phyloP scores from a whole-genome alignment of 441 rosid species.

The Pelargonium hybrid region DNA sequence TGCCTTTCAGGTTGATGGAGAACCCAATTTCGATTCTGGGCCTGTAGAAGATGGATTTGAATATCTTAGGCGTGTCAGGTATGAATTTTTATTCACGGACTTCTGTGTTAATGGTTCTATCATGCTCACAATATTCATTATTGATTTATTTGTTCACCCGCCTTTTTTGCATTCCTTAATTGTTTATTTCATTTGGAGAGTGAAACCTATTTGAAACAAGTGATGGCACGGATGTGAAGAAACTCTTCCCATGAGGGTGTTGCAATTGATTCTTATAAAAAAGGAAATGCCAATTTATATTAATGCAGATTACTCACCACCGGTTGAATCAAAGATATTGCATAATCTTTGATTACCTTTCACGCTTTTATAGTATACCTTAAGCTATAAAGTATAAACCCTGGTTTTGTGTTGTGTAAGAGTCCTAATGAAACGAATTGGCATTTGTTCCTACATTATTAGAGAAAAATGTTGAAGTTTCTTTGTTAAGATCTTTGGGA shows the following conservation, averaged over 20 bases:
- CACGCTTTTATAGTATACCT: background rate
- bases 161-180: background rate
- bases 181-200: background rate
- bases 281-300: background rate
- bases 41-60: slow-evolving; percentile 89
- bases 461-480: background rate
- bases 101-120: background rate
- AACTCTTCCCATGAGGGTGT: background rate
- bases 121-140: slow-evolving; percentile 1
- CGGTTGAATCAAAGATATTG: no score
- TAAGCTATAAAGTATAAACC: background rate
- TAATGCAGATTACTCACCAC: background rate
- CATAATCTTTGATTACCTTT: no score
- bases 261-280: background rate
- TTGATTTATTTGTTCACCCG: background rate
- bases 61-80: slow-evolving; percentile 84
- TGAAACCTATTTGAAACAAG: background rate
- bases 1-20: slow-evolving; percentile 69
- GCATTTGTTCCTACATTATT: background rate
- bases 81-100: slow-evolving; percentile 8
- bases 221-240: background rate
- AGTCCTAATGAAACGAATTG: background rate
- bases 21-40: slow-evolving; percentile 79
- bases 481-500: background rate
- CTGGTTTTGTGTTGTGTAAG: background rate